A percentile compares a stretch with the other conserved stretches of the same genome.
phyloP scores from a whole-genome alignment of 2,329 filamentous ascomycete genomes.

The Penicillium sp. region DNA sequence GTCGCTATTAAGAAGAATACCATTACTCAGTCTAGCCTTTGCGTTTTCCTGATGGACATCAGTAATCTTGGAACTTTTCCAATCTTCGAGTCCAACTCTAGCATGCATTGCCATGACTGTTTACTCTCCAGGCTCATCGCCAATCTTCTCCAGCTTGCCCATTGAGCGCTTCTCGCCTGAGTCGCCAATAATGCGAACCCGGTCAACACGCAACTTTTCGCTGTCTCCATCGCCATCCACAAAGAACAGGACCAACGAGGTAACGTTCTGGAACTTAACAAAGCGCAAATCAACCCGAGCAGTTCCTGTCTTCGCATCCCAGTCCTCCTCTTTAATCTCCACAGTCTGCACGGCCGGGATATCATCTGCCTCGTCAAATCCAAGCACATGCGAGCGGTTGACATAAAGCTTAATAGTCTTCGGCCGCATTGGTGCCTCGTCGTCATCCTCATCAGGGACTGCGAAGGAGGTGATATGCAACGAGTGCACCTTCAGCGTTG shows the following conservation, averaged over 20 bases:
- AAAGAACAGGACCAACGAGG: constrained; percentile 82
- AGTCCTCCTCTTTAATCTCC: constrained; percentile 72
- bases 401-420: constrained; percentile 81
- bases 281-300: constrained; percentile 75
- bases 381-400: constrained; percentile 85
- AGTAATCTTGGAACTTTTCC: background rate
- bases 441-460: constrained; percentile 55
- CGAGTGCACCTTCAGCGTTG: constrained; percentile 85
- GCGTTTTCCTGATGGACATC: background rate
- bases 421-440: constrained; percentile 77
- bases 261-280: constrained; percentile 96
- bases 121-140: constrained; percentile 67
- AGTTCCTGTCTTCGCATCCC: constrained; percentile 72
- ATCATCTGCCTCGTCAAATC: constrained; percentile 93
- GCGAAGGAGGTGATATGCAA: constrained; percentile 81
- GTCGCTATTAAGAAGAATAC: background rate
- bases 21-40: background rate
- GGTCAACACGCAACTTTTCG: constrained; percentile 76
- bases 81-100: background rate
- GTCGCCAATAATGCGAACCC: constrained; percentile 73
- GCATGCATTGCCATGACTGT: background rate
- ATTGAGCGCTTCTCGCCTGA: constrained; percentile 87
- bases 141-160: constrained; percentile 94
- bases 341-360: constrained; percentile 77
- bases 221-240: constrained; percentile 79